Conservation (phyloP, 2,329 filamentous ascomycete species). For the Escovopsis sp. region DNA sequence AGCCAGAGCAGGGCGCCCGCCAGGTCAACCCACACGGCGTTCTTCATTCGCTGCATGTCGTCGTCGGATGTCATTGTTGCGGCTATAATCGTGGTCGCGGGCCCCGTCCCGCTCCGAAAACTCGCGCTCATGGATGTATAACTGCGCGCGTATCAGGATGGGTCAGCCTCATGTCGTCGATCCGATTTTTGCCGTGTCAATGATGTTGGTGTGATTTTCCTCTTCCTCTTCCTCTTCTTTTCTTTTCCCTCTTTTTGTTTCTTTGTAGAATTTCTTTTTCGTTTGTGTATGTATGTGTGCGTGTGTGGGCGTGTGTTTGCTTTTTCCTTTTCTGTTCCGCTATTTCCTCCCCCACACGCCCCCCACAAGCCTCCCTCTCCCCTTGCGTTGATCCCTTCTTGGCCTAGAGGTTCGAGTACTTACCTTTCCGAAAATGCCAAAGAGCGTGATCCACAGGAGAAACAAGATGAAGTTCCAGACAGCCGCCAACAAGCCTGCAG, state of each 20-base stretch:
- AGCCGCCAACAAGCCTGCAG: conserved; percentile 36
- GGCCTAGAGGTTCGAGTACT: conserved; percentile 4
- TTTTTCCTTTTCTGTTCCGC: background rate
- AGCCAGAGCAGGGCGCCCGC: conserved; percentile 65
- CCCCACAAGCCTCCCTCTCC: background rate
- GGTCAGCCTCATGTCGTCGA: no score
- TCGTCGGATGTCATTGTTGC: conserved; percentile 20
- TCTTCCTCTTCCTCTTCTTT: no score
- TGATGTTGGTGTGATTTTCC: no score
- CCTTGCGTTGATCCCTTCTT: background rate
- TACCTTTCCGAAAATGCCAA: conserved; percentile 66
- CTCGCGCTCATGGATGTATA: conserved; percentile 59
- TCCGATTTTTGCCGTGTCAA: no score
- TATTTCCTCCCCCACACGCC: background rate
- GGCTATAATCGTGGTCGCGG: conserved; percentile 22
- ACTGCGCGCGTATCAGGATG: conserved; percentile 16
- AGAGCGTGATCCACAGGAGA: conserved; percentile 66
- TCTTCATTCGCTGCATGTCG: conserved; percentile 64
- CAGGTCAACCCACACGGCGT: conserved; percentile 73
- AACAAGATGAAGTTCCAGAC: conserved; percentile 59
- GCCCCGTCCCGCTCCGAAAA: no score
- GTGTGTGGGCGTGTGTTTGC: no score
- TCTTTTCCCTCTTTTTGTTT: no score
- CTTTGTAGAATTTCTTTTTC: no score
- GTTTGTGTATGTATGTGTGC: background rate